Evolutionary conservation across 345 rosid genomes (phyloP), one percentile per base, ranked within the genome.

Genomic region (Hibiscus trionum): DNA sequence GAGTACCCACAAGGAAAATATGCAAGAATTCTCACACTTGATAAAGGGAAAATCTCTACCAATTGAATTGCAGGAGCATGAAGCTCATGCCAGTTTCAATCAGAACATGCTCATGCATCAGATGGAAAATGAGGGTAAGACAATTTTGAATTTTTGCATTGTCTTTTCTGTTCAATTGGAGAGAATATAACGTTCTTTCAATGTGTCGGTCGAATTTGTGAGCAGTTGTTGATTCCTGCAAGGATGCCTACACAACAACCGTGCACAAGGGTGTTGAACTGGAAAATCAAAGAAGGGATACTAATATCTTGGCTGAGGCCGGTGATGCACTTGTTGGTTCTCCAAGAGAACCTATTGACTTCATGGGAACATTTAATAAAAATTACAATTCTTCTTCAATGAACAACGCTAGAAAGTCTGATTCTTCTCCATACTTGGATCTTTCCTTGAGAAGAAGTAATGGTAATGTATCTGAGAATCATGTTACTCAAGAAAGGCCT

Each of bases 371-470:
- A 10, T 85, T 72, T 71, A 76, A 77, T 12, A 67, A 17, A 50
- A 71, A 77, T 72, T 78, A 72, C 65, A 65, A 72, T 33, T 33
- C 82, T 64, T 76, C 82, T 64, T 76, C 82, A 61, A 78, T 80
- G 69, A 73, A 68, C 62, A 72, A 74, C 73, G 72, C 50, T 69
- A 64, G 82, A 44, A 80, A 76, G 35, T 72, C 80, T 69, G 92
- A 82, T 78, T 78, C 78, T 76, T 79, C 76, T 62, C 76, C 87
- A 53, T 82, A 80, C 56, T 85, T 91, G 84, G 90, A 86, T 82
- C 98, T 91, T 58, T 84, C 96, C 74, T 78, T 94, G 80, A 88
- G 81, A 81, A 83, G 95, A 81, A 77, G 85, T 11, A 80, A 77
- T 63, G 63, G 79, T 16, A 31, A 74, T 56, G 61, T 75, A 65